Base-by-base conservation (phyloP, 106 monocot species). In the Acanthochlamys bracteata region DNA sequence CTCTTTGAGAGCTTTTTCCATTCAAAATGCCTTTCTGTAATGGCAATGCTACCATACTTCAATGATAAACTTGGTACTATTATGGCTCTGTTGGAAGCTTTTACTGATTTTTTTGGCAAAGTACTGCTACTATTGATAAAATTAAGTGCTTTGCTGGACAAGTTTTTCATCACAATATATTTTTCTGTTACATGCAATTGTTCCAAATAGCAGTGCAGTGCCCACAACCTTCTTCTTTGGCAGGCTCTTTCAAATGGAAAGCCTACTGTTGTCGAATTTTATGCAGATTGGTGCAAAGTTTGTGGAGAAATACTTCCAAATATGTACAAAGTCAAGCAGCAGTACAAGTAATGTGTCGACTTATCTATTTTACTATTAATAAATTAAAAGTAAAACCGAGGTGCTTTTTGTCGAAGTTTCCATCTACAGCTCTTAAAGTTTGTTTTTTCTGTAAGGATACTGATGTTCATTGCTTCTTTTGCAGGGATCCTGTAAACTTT, bases 281-380 rank as follows among this genome's bases (percentile, higher is more conserved):
- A 95, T 78, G 95, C 90, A 59, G 90, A 90, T 70, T 95, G 90
- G 90, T 90, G 90, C 78, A 90, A 90, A 83, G 95, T 95, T 61
- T 96, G 95, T 69, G 67, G 90, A 3, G 95, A 96, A 72, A 71
- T 90, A 67, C 84, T 84, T 45, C 95, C 87, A 60, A 86, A 90
- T 51, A 73, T 96, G 20, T 96, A 87, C 53, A 87, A 88, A 68
- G 73, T 90, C 42, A 84, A 96, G 71, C 77, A 90, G 60, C 82
- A 88, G 71, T 96, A 84, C 71, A 90, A 74, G 95, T 96, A 80
- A 75, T 52, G 4, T 66, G 14, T 49, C 10, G 2, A 1, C 10
- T 49, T 17, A 4, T 12, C 6, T 14, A 2, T 49, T 49, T 14
- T 4, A 10, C 49, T 49, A 4, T 17, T 14, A 12, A 14, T 49